phyloP scores from a whole-genome alignment of 2,329 filamentous ascomycete genomes.

The Nectriaceae sp. region DNA sequence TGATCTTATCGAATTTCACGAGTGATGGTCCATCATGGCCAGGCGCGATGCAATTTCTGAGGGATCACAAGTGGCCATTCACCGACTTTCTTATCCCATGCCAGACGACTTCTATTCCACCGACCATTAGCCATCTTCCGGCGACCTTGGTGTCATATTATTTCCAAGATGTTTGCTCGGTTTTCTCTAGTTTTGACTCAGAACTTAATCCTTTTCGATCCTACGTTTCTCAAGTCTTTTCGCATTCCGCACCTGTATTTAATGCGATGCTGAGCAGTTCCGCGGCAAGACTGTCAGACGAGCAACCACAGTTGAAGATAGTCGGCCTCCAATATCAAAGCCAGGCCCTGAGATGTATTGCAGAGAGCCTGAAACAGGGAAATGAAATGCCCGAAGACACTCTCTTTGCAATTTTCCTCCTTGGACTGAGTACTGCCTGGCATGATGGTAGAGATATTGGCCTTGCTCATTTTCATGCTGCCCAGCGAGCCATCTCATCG shows the following conservation, averaged over 20 bases:
- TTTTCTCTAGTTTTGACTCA: constrained; percentile 1
- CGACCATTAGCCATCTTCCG: not conserved
- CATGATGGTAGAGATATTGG: constrained; percentile 1
- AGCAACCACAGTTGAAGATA: not conserved
- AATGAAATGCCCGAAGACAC: not conserved
- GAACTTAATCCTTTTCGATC: constrained; percentile 1
- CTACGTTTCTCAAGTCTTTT: not conserved
- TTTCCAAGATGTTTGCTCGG: constrained; percentile 1
- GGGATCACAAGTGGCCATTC: not conserved
- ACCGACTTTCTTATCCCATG: not conserved
- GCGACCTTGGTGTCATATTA: not conserved
- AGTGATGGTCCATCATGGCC: not conserved
- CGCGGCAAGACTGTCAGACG: not conserved
- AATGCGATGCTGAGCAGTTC: constrained; percentile 1
- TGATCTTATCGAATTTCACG: not conserved
- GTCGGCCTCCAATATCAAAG: not conserved
- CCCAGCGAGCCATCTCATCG: constrained; percentile 1
- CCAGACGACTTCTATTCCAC: not conserved
- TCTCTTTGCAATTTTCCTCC: constrained; percentile 1
- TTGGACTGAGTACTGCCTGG: constrained; percentile 3
- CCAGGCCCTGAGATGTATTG: constrained; percentile 1
- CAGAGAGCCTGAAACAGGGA: constrained; percentile 1
- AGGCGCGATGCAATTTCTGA: not conserved
- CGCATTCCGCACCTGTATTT: not conserved
- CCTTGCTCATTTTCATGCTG: constrained; percentile 1